phyloP scores from a whole-genome alignment of 495 filamentous ascomycete species.

The Aspergillus hancockii region DNA sequence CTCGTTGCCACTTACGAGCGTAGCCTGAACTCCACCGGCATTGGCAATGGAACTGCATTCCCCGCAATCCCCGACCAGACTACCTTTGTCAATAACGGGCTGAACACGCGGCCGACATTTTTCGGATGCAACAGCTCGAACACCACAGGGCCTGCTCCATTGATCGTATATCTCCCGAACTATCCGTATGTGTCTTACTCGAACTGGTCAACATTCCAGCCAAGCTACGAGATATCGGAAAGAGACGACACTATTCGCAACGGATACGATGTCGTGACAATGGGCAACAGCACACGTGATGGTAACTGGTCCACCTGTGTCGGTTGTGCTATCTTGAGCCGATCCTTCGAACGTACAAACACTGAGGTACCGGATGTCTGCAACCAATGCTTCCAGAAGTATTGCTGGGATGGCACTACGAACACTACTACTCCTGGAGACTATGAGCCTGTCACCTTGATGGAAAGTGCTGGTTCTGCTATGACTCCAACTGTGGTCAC shows the following conservation, averaged over 20 bases:
- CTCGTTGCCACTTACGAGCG: conserved; percentile 84
- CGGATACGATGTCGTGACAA: conserved; percentile 78
- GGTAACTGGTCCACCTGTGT: conserved; percentile 75
- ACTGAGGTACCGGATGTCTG: conserved; percentile 67
- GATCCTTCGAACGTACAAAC: conserved; percentile 68
- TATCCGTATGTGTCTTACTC: conserved; percentile 69
- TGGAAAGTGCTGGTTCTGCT: conserved; percentile 20
- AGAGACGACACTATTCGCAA: conserved; percentile 81
- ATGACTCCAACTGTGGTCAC: conserved; percentile 23
- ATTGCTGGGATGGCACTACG: conserved; percentile 68
- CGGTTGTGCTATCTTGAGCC: conserved; percentile 81
- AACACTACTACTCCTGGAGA: conserved; percentile 30
- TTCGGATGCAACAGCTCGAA: conserved; percentile 85
- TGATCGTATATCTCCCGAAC: conserved; percentile 92
- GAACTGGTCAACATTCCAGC: conserved; percentile 75
- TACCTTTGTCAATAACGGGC: conserved; percentile 83
- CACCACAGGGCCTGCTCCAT: conserved; percentile 51
- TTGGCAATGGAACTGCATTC: conserved; percentile 82
- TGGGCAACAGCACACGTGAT: conserved; percentile 76
- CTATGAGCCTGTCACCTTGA: conserved; percentile 32
- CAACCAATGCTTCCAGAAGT: conserved; percentile 69
- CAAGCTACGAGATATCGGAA: conserved; percentile 58
- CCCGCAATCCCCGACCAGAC: conserved; percentile 77
- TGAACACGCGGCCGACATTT: conserved; percentile 87
- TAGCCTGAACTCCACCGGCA: conserved; percentile 51